Evolutionary conservation across 2,329 filamentous ascomycete species (phyloP).

Genomic region (Pyrenophora teres): DNA sequence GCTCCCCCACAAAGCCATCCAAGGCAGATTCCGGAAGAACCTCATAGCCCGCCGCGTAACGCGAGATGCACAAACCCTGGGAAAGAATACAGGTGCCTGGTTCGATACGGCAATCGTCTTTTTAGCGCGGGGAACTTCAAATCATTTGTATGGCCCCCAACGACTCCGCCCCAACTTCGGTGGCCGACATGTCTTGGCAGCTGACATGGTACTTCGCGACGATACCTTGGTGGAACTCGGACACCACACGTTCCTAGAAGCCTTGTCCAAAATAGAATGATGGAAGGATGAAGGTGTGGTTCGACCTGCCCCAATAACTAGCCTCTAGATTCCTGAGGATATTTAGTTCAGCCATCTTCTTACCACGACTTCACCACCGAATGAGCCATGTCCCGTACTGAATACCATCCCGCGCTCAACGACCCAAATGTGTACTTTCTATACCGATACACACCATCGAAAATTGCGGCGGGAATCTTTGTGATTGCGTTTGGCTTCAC

Average conservation of each 20-base stretch:
- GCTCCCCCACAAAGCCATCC: too few relatives aligned
- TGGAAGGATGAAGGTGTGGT: neutral
- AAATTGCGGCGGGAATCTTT: constrained; percentile 54
- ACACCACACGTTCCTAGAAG: too few relatives aligned
- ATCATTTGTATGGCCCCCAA: neutral
- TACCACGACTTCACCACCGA: neutral
- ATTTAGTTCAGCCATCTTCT: neutral
- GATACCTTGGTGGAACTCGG: neutral
- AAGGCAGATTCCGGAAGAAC: too few relatives aligned
- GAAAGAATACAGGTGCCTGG: too few relatives aligned
- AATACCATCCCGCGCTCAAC: constrained; percentile 18
- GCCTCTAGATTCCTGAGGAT: neutral
- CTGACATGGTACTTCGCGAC: neutral
- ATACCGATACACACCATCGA: constrained; percentile 50
- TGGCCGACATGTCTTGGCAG: neutral
- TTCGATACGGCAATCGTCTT: neutral
- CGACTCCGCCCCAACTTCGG: neutral
- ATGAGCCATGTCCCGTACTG: neutral
- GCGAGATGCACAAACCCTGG: too few relatives aligned
- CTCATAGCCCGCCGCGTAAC: too few relatives aligned
- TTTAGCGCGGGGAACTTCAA: neutral
- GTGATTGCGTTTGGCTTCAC: constrained; percentile 51
- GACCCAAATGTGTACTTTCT: constrained; percentile 19
- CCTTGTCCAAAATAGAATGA: too few relatives aligned
- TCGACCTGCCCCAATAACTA: neutral